Evolutionary conservation across 2,329 filamentous ascomycete genomes (phyloP).

Genomic region (Alternaria triticina): DNA sequence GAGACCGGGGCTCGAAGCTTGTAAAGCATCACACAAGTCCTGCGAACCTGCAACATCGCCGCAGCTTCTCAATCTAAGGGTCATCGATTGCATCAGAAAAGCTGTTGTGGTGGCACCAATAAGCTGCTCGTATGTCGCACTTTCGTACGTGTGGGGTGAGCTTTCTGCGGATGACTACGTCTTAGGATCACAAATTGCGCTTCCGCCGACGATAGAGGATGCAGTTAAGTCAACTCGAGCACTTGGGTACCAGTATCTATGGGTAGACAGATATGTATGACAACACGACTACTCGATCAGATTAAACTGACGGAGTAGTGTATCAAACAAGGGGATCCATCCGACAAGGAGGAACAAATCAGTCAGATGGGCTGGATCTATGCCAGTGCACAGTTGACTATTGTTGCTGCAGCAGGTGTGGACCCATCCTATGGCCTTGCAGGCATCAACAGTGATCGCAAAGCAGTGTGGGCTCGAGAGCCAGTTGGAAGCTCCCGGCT

Average conservation of each 20-base stretch:
- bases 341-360: neutral
- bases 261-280: neutral
- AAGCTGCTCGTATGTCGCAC: neutral
- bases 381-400: neutral
- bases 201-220: neutral
- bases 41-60: accelerated
- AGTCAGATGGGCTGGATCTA: neutral
- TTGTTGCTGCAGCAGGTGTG: neutral
- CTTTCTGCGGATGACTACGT: neutral
- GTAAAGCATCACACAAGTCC: neutral
- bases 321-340: neutral
- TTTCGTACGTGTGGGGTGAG: neutral
- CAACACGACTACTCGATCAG: accelerated
- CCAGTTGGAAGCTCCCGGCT: accelerated
- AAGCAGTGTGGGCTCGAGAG: neutral
- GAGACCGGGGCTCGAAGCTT: accelerated
- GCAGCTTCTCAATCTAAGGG: neutral
- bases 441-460: neutral
- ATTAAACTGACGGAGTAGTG: neutral
- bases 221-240: neutral
- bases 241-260: neutral
- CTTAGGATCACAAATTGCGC: neutral
- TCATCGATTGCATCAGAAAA: neutral
- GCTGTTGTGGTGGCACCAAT: neutral
- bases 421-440: neutral